Evolutionary conservation across 352 stramenopile genomes (phyloP), one percentile per base, ranked within the genome.

Genomic region (Globisporangium emineosum): DNA sequence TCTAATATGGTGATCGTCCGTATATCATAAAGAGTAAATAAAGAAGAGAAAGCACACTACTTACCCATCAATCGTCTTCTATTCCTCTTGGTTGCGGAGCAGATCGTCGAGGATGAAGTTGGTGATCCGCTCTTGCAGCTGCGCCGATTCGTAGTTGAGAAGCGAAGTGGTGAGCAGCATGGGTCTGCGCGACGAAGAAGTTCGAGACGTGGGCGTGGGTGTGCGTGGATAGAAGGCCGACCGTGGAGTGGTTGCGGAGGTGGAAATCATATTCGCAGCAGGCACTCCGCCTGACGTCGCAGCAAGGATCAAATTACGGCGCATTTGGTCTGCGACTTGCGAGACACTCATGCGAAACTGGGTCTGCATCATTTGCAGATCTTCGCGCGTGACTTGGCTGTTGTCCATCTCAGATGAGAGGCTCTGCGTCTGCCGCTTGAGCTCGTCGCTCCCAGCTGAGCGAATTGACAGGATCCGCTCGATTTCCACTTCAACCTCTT

Each of bases 101-200:
- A 83, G 51, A 23, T 83, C 76, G 25, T 56, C 51, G 29, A 83
- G 56, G 49, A 83, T 75, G 43, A 70, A 57, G 27, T 62, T 47
- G 0, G 73, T 78, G 43, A 81, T 65, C 25, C 71, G 65, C 12
- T 71, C 66, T 23, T 83, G 71, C 8, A 83, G 51, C 64, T 79
- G 61, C 42, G 67, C 29, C 4, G 68, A 61, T 53, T 81, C 71
- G 21, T 77, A 62, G 5, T 4, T 57, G 40, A 75, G 69, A 0
- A 76, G 47, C 27, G 49, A 30, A 19, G 47, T 6, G 15, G 54
- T 9, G 9, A 63, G 33, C 49, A 50, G 42, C 8, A 52, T 21
- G 7, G 56, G 37, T 13, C 63, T 21, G n/a, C 40, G 52, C 12
- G 57, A 63, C 6, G 27, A 55, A 32, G 57, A 33, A 27, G 56